Evolutionary conservation across 1,284 basidiomycete species (phyloP), one percentile per base, ranked within the genome.

Genomic region (Flammula alnicola): DNA sequence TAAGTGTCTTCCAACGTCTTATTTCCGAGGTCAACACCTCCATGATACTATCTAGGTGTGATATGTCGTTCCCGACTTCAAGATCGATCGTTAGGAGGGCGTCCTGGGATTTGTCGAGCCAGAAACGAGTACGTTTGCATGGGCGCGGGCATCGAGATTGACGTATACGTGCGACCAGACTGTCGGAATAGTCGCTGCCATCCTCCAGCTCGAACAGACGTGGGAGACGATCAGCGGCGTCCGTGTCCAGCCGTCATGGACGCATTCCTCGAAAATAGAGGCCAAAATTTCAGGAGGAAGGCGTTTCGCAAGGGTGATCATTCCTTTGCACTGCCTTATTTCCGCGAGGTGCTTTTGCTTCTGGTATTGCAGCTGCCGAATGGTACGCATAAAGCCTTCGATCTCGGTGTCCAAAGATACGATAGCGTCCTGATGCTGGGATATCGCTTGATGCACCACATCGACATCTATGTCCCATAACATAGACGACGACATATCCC

Each of bases 151-250:
- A 57, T 79, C 74, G 48, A 73, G 71, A 54, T 82, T 72, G 33
- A 83, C 68, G 51, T 80, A 78, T 44, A 86, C 56, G 55, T 77
- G 69, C 4, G 81, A 80, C 84, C 84, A 86, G 23, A 84, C 74
- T 17, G 71, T 68, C 19, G 83, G 80, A 26, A 71, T 68, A 41
- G 63, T 65, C 4, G 80, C 71, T 0, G 81, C 82, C 55, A 69
- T 72, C 44, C 82, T 73, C 84, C 84, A 87, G 47, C 76, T 68
- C 3, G 77, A 73, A 57, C 82, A 86, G 27, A 85, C 82, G 43
- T 83, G 80, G 10, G 81, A 84, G 33, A 75, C 74, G 36, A 74
- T 70, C 14, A 85, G 62, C 11, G 83, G 83, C 8, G 77, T 80
- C 17, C 74, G 73, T 14, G 75, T 77, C 78, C 80, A 84, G 9